Evolutionary conservation across 2,329 filamentous ascomycete genomes (phyloP), one percentile per base, ranked within the genome.

Genomic region (Epichloe hybrida): DNA sequence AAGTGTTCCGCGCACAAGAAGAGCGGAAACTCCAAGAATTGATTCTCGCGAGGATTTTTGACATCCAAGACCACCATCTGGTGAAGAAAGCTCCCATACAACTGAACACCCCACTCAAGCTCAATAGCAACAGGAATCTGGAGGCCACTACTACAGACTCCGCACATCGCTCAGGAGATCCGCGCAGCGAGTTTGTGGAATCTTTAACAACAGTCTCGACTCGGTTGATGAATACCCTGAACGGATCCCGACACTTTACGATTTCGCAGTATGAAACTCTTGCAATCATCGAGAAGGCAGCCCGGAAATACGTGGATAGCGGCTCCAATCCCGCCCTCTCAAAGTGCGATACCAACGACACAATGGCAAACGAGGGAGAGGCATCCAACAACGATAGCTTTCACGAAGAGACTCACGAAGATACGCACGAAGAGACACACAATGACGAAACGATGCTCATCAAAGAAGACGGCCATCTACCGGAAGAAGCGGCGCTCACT

Each of bases 11-110:
- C 13, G 74, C 74, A 0, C 70, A 74, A 45, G 73, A 80, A 58
- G 75, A 79, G 57, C 71, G 70, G 42, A 79, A 75, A 55, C 63
- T 65, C 2, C 78, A 81, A 52, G 79, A 81, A 55, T 64, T 68
- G 1, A 70, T 76, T 0, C 57, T 81, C 4, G 74, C 69, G 2
- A 70, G 66, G 42, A 73, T 81, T 15, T 75, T 81, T 46, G 75
- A 73, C 40, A 60, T 78, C 2, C 72, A 78, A 43, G 64, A 69
- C 3, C 65, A 58, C 21, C 48, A 50, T 11, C 57, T 68, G 2
- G 54, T 62, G 13, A 72, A 70, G 56, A 69, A 64, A 46, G 53
- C 62, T 3, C 59, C 61, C 12, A 61, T 64, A 11, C 56, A 55
- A 15, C 61, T 55, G 47, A 62, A 56, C 39, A 48, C 56, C 8